Percentiles rank a stretch among this genome's conserved stretches.
Evolutionary conservation across 345 rosid species (phyloP).

Genomic region (Hibiscus syriacus): DNA sequence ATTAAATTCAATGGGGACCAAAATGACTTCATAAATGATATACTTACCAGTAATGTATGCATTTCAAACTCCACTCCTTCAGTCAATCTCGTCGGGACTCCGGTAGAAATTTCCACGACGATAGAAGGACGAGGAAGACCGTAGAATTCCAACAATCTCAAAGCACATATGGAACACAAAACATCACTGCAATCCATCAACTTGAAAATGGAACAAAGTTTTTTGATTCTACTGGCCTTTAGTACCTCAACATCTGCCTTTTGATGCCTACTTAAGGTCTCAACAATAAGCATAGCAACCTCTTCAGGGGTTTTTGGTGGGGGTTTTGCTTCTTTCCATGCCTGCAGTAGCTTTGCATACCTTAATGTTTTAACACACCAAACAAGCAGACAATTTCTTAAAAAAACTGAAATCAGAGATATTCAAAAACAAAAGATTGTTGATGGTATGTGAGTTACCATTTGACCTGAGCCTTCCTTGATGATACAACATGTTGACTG

Average conservation of each 20-base stretch:
- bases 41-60: conserved; percentile 63
- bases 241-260: conserved; percentile 85
- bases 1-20: background rate
- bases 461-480: conserved; percentile 80
- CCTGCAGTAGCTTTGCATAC: conserved; percentile 73
- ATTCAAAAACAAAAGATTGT: no score
- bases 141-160: conserved; percentile 56
- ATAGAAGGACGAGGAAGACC: conserved; percentile 57
- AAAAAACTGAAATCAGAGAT: no score
- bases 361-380: conserved; percentile 27
- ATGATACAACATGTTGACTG: conserved; percentile 56
- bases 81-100: conserved; percentile 37
- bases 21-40: background rate
- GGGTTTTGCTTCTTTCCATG: conserved; percentile 74
- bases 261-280: conserved; percentile 50
- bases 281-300: conserved; percentile 54
- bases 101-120: conserved; percentile 27
- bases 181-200: conserved; percentile 34
- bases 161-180: background rate
- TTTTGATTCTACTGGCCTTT: background rate
- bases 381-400: background rate
- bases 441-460: conserved; percentile 43
- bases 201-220: background rate
- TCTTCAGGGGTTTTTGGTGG: conserved; percentile 65
- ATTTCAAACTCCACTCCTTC: conserved; percentile 50